Percentiles rank a stretch among this genome's conserved stretches.
Evolutionary conservation across 176 grass and related monocot species (phyloP).

Genomic region (Ensete glaucum): DNA sequence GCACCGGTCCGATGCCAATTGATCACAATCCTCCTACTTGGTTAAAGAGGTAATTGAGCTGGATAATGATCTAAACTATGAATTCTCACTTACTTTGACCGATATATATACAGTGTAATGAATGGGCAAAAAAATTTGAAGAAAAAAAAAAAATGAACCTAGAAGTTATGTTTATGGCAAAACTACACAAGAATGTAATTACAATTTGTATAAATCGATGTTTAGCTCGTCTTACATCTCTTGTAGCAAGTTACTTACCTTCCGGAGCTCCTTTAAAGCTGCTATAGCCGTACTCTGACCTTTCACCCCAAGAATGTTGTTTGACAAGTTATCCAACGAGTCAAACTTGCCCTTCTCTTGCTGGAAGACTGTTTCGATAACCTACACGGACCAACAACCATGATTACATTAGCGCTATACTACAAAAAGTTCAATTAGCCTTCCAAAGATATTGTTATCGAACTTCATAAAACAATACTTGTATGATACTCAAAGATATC

Average conservation of each 20-base stretch:
- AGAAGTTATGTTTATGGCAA: not conserved
- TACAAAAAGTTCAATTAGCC: not conserved
- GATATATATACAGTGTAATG: not conserved
- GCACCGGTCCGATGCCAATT: too few species aligned
- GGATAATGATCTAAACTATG: too few species aligned
- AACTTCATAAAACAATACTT: not conserved
- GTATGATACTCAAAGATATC: not conserved
- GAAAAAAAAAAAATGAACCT: not conserved
- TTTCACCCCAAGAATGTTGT: slow-evolving; percentile 24
- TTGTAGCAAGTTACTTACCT: slow-evolving; percentile 51
- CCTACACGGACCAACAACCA: slow-evolving; percentile 29
- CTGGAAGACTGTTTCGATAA: slow-evolving; percentile 43
- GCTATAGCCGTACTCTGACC: slow-evolving; percentile 31
- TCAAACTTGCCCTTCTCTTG: slow-evolving; percentile 21
- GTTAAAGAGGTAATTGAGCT: too few species aligned
- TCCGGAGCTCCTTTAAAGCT: slow-evolving; percentile 64
- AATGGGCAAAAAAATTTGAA: not conserved
- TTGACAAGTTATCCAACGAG: slow-evolving; percentile 24
- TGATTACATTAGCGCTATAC: not conserved
- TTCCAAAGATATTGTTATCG: not conserved
- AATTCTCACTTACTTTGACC: not conserved
- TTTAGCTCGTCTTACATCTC: slow-evolving; percentile 15
- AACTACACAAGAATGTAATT: not conserved
- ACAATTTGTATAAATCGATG: not conserved
- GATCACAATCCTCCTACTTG: too few species aligned